Evolutionary conservation across 768 basidiomycete genomes (phyloP), one percentile per base, ranked within the genome.

Genomic region (Boletellus ananas): DNA sequence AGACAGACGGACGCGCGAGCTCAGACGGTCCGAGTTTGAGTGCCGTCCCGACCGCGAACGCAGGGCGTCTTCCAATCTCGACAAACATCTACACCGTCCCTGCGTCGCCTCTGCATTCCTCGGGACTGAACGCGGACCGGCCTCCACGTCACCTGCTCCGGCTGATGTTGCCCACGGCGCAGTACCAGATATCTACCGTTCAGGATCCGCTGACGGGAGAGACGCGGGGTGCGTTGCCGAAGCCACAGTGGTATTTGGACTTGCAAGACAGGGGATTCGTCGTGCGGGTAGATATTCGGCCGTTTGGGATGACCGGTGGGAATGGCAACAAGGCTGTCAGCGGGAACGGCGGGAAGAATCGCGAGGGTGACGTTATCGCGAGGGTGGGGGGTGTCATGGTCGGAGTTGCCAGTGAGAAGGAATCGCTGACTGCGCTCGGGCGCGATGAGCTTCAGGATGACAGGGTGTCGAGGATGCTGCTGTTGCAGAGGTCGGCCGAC

Each of bases 181-280:
- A 85, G 54, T 90, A 83, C 62, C 81, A 85, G 63, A 78, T 84
- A 39, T 79, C 84, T 29, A 85, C 87, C 3, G 78, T 94, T 33
- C 72, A 79, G 42, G 90, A 95, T 67, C 94, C 94, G 10, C 71
- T 95, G 53, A 87, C 86, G 21, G 86, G 85, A 14, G 81, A 85
- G 69, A 75, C 72, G 47, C 77, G 76, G 39, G 72, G 71, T 16
- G 79, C 82, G 5, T 79, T 81, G 50, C 71, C 76, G 33, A 83
- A 79, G 54, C 89, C 93, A 8, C 70, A 70, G 39, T 95, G 94
- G 94, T 70, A 89, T 47, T 59, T 75, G 18, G 79, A 82, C 43
- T 67, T 91, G 49, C 79, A 84, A 58, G 83, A 80, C 44, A 72
- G 69, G 21, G 80, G 81, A 0, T 81, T 77, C 25, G 64, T 84